phyloP scores from a whole-genome alignment of 2,329 filamentous ascomycete species.

The Stemphylium vesicarium region DNA sequence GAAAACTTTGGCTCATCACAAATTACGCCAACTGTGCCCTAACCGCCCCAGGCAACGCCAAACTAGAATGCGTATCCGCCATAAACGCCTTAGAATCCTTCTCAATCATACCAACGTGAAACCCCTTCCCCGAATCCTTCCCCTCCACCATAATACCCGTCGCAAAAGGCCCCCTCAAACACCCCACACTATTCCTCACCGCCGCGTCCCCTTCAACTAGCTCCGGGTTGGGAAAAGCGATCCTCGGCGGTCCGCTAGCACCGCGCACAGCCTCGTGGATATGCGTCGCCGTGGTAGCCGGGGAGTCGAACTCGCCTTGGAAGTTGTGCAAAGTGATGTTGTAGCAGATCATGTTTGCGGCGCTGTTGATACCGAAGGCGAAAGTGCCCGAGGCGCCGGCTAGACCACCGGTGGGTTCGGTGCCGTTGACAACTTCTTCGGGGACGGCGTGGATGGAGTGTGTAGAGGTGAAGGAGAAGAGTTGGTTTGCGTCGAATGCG shows the following conservation, averaged over 20 bases:
- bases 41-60: constrained; percentile 60
- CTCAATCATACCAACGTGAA: constrained; percentile 60
- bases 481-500: constrained; percentile 17
- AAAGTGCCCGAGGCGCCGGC: constrained; percentile 56
- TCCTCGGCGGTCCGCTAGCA: constrained; percentile 57
- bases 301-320: constrained; percentile 59
- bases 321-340: constrained; percentile 61
- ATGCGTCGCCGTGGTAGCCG: constrained; percentile 62
- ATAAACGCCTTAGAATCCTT: constrained; percentile 59
- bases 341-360: constrained; percentile 52
- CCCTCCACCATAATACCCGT: constrained; percentile 50
- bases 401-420: constrained; percentile 53
- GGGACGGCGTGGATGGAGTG: constrained; percentile 57
- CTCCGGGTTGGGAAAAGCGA: constrained; percentile 37
- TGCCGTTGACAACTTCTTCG: constrained; percentile 58
- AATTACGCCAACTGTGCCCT: constrained; percentile 53
- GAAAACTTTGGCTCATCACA: neutral
- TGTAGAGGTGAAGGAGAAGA: constrained; percentile 57
- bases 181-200: constrained; percentile 32
- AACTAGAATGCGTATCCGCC: constrained; percentile 60
- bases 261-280: constrained; percentile 60
- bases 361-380: constrained; percentile 60
- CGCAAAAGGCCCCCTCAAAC: constrained; percentile 32
- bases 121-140: constrained; percentile 56
- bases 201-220: constrained; percentile 14